Conservation (phyloP, 805 yeast species). For the Vanderwaltozyma yarrowii region DNA sequence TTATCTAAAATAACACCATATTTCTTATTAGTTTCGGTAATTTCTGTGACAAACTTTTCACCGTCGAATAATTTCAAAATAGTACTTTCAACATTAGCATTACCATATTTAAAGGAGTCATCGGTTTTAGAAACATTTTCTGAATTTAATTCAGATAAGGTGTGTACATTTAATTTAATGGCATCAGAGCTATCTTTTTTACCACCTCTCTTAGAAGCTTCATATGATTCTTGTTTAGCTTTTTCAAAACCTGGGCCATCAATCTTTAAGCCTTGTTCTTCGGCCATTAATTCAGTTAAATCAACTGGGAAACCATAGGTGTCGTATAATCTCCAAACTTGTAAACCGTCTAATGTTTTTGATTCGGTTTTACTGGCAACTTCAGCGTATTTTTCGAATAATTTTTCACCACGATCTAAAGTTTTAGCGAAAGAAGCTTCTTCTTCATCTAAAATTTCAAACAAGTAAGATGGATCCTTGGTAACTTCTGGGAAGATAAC, state of each 20-base stretch:
- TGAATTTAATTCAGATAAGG: constrained; percentile 57
- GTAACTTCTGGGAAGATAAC: constrained; percentile 88
- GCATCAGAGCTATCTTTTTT: constrained; percentile 46
- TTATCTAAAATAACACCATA: constrained; percentile 77
- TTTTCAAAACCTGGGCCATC: constrained; percentile 88
- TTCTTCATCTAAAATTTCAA: constrained; percentile 91
- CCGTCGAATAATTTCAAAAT: constrained; percentile 67
- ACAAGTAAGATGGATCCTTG: constrained; percentile 59
- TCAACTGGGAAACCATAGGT: constrained; percentile 99
- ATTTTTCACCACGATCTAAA: constrained; percentile 93
- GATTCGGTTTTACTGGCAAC: constrained; percentile 66
- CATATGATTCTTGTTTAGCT: constrained; percentile 81
- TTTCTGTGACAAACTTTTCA: constrained; percentile 45
- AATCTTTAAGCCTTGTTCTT: constrained; percentile 86
- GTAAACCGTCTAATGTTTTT: constrained; percentile 78
- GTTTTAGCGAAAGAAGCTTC: constrained; percentile 93
- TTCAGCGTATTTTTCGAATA: constrained; percentile 87
- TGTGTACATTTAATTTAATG: constrained; percentile 85
- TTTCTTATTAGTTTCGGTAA: constrained; percentile 39
- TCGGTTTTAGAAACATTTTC: constrained; percentile 66
- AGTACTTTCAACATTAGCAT: constrained; percentile 57
- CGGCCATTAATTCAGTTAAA: constrained; percentile 96
- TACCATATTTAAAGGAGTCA: constrained; percentile 68
- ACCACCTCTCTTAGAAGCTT: constrained; percentile 89
- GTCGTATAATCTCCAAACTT: constrained; percentile 97